Base-by-base conservation (phyloP, 176 grass and related monocot genomes). In the Cymbopogon citratus region DNA sequence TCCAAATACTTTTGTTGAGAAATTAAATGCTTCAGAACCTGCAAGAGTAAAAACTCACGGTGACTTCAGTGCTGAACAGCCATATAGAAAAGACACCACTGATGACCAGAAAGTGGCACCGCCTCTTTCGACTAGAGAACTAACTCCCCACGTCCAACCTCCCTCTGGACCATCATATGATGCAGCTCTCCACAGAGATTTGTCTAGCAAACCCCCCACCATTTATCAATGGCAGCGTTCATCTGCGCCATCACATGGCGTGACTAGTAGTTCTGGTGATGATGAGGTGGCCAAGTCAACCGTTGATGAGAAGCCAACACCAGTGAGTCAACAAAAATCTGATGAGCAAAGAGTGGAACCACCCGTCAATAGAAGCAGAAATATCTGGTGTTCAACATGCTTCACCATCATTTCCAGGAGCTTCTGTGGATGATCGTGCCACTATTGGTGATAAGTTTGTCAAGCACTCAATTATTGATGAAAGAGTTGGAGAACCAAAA, bases 321-420 rank as follows among this genome's bases (percentile, higher is more conserved):
- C 46, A 75, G 26, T 75, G 77, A 74, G 44, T 44, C 57, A 73
- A n/a, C 13, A 67, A 66, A 5, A 12, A 34, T 21, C 16, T 69
- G 44, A 10, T 54, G 69, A 73, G 60, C 43, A 86, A 86, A 66
- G 56, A 73, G 46, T 21, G n/a, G 76, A 41, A 80, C 76, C 84
- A 54, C 44, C 56, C 28, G 7, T 77, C 43, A 56, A 38, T 27
- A 80, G 76, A 23, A 73, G 33, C 76, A 77, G 73, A 84, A 59
- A 69, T 49, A 18, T 75, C 73, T 44, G 48, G 38, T 77, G 63
- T 69, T 69, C 73, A 84, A 16, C 46, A 15, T 34, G 49, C 73
- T 77, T 75, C 63, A 44, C 19, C 72, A 77, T 45, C 82, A 59
- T 77, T 33, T 9, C 61, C 48, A 60, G 36, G 73, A 69, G 48